Conservation (phyloP, 2,329 filamentous ascomycete genomes). For the Alternaria metachromatica region DNA sequence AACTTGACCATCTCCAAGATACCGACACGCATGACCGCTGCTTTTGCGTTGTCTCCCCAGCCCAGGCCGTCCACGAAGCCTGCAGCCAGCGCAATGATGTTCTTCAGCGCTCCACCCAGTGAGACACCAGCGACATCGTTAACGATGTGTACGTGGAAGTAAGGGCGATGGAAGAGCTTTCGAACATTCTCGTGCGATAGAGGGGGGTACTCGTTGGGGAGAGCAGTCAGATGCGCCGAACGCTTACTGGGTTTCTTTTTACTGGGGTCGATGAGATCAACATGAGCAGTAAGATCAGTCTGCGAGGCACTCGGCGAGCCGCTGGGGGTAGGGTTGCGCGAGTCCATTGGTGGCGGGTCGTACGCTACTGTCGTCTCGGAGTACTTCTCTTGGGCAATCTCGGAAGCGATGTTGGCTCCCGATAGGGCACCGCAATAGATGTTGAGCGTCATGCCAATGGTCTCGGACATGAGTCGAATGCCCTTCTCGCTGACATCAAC, state of each 20-base stretch:
- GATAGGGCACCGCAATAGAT: slow-evolving; percentile 98
- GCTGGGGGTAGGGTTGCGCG: slow-evolving; percentile 71
- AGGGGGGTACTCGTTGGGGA: slow-evolving; percentile 83
- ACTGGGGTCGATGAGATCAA: slow-evolving; percentile 60
- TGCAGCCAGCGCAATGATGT: slow-evolving; percentile 91
- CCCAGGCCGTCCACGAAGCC: slow-evolving; percentile 95
- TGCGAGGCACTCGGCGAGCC: slow-evolving; percentile 57
- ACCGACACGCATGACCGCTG: slow-evolving; percentile 96
- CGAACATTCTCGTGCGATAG: slow-evolving; percentile 85
- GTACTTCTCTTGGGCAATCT: slow-evolving; percentile 95
- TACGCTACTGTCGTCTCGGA: slow-evolving; percentile 97
- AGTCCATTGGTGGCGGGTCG: slow-evolving; percentile 89
- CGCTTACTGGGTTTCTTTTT: slow-evolving; percentile 63
- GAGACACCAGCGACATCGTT: slow-evolving; percentile 97
- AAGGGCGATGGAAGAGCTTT: slow-evolving; percentile 89
- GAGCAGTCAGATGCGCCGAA: slow-evolving; percentile 73
- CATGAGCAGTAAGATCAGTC: slow-evolving; percentile 56
- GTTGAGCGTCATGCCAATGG: slow-evolving; percentile 85
- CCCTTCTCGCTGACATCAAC: slow-evolving; percentile 89
- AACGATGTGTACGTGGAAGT: slow-evolving; percentile 96
- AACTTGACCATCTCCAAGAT: slow-evolving; percentile 97
- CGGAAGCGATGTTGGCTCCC: slow-evolving; percentile 93
- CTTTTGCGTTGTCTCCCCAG: slow-evolving; percentile 98
- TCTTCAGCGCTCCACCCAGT: slow-evolving; percentile 92
- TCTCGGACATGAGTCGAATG: slow-evolving; percentile 90